phyloP scores from a whole-genome alignment of 441 rosid species.

The Pelargonium australe region DNA sequence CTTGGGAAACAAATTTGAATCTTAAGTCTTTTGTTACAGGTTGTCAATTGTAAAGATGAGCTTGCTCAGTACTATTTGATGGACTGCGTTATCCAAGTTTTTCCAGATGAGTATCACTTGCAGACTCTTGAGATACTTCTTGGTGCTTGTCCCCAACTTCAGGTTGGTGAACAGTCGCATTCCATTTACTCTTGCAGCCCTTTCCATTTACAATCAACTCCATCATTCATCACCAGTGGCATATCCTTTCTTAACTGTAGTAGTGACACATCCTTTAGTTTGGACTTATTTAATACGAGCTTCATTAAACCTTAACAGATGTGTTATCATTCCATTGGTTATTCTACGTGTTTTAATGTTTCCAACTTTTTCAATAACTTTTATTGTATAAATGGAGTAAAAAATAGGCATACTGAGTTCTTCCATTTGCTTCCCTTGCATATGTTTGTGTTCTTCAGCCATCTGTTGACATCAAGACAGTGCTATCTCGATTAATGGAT shows the following conservation, averaged over 20 bases:
- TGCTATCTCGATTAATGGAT: conserved; percentile 93
- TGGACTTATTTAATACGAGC: too few relatives aligned
- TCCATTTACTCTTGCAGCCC: background rate
- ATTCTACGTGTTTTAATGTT: background rate
- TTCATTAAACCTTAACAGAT: too few relatives aligned
- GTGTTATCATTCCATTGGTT: too few relatives aligned
- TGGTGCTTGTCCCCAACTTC: conserved; percentile 95
- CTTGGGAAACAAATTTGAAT: conserved; percentile 14
- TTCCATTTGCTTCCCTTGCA: conserved; percentile 11
- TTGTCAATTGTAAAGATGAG: conserved; percentile 96
- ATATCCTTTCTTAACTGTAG: too few relatives aligned
- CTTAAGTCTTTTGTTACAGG: conserved; percentile 40
- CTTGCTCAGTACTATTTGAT: conserved; percentile 84
- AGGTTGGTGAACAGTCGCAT: conserved; percentile 39
- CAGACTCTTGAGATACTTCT: conserved; percentile 90
- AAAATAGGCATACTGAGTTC: conserved; percentile 13
- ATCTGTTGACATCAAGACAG: conserved; percentile 92
- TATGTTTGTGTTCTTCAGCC: conserved; percentile 49
- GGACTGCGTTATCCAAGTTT: conserved; percentile 98
- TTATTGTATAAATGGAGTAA: background rate
- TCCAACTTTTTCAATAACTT: background rate
- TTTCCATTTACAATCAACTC: background rate
- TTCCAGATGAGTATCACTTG: conserved; percentile 98
- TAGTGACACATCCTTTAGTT: too few relatives aligned
- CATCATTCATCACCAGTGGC: background rate